phyloP scores from a whole-genome alignment of 331 rosid species.

The Malus hybrid region DNA sequence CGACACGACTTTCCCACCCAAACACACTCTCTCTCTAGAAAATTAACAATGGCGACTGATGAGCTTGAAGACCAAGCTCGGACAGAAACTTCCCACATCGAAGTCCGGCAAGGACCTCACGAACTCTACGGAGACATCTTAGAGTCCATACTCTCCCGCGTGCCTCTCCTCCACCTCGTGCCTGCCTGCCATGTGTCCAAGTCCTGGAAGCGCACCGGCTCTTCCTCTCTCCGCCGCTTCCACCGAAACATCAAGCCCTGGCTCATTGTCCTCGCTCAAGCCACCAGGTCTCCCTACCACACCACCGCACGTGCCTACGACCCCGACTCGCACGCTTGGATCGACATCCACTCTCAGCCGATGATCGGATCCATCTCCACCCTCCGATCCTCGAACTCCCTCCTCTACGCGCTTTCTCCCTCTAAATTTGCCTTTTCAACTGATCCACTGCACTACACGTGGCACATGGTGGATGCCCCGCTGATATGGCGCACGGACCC shows the following conservation, averaged over 20 bases:
- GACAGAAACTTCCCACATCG: neutral
- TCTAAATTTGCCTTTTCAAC: conserved; percentile 36
- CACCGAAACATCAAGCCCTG: conserved; percentile 47
- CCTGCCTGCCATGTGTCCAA: conserved; percentile 46
- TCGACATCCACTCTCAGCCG: conserved; percentile 20
- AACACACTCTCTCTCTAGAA: neutral
- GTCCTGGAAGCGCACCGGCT: conserved; percentile 48
- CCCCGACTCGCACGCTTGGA: conserved; percentile 60
- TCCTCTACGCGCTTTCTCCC: conserved; percentile 50
- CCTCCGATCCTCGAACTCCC: conserved; percentile 58
- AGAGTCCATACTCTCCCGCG: conserved; percentile 43
- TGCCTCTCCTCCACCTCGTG: conserved; percentile 49
- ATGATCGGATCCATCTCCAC: conserved; percentile 18
- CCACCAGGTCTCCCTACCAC: conserved; percentile 23
- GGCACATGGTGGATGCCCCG: conserved; percentile 42
- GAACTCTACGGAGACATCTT: conserved; percentile 50
- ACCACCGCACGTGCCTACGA: conserved; percentile 51
- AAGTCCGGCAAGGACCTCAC: neutral
- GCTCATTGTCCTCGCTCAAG: conserved; percentile 52
- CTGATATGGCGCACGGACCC: conserved; percentile 57
- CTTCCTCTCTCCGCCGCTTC: conserved; percentile 42
- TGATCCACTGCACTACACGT: conserved; percentile 49
- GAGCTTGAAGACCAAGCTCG: neutral
- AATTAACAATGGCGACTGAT: neutral
- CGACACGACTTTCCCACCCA: too few relatives aligned